Evolutionary conservation across 2,329 filamentous ascomycete genomes (phyloP), one percentile per base, ranked within the genome.

Genomic region (Colletotrichum sp.): DNA sequence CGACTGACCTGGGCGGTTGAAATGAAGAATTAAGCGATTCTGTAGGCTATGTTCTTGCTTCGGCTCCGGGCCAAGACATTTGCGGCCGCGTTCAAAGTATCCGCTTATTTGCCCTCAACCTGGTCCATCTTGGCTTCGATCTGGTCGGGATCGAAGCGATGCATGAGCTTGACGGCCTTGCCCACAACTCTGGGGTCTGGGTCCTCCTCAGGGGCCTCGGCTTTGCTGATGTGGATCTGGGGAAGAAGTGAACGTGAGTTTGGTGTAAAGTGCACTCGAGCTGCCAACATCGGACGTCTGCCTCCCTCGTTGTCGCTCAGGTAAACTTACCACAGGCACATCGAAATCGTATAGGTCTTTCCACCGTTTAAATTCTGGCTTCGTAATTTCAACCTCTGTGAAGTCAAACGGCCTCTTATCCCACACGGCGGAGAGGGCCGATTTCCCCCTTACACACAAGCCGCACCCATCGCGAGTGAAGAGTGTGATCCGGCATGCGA

Each of bases 261-360:
- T 39, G 16, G 28, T 12, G 63, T 32, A n/a, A 36, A 24, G 24
- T 57, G 30, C 18, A 66, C 24, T 68, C 28, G 32, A 44, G 28
- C 34, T 62, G 65, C 28, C 32, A 21, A 64, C 39, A 68, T 73
- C 57, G 64, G 64, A 68, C 26, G 34, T 26, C 32, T 30, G 34
- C 6, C 59, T 32, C 55, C 36, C 10, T 67, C 18, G 21, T 63
- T 44, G 39, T 21, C n/a, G 26, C 32, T 21, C 24, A 16, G 15
- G 26, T 10, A 60, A 39, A 84, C 89, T 81, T 87, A 96, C 94
- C 81, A 96, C 95, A 0, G 95, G 95, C 9, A 95, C 94, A 79
- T 96, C 95, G 82, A 96, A 95, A 74, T 96, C 94, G 82, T 96
- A 96, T 2, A 95, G 81, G 65, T 93, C 89, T 80, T 91, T 92